Percentiles rank a stretch among this genome's conserved stretches.
Evolutionary conservation across 2,329 filamentous ascomycete genomes (phyloP).

Genomic region (Allantophomopsis lycopodina): DNA sequence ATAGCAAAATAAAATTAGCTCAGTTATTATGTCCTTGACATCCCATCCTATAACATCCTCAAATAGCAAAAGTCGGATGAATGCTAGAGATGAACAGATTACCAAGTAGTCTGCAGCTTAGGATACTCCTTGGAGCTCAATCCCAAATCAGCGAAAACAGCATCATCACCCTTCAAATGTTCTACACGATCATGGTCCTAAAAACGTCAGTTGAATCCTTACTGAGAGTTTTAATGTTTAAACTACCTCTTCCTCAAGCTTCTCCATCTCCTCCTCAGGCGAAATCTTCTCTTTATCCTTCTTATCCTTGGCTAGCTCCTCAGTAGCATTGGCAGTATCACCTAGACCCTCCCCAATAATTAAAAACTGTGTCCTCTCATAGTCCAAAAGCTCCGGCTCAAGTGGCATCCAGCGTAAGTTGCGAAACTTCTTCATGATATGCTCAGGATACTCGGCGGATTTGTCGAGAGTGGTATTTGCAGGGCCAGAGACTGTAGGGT

Average conservation of each 20-base stretch:
- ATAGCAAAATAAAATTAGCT: too few species aligned
- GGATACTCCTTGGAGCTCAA: conserved; percentile 51
- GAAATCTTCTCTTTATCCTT: conserved; percentile 44
- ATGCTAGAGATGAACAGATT: conserved; percentile 2
- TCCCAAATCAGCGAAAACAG: conserved; percentile 35
- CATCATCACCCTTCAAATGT: conserved; percentile 29
- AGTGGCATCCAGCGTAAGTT: conserved; percentile 62
- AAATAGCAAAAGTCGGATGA: too few species aligned
- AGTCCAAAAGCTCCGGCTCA: conserved; percentile 61
- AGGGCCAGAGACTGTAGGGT: conserved; percentile 57
- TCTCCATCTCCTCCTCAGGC: conserved; percentile 58
- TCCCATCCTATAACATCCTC: too few species aligned
- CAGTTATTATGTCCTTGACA: too few species aligned
- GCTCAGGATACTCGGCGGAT: conserved; percentile 54
- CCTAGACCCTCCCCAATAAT: conserved; percentile 58
- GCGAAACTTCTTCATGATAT: conserved; percentile 60
- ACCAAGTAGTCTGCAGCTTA: conserved; percentile 48
- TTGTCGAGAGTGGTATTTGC: conserved; percentile 48
- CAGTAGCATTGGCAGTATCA: conserved; percentile 39
- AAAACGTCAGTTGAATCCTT: conserved; percentile 6
- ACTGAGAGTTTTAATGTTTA: conserved; percentile 41
- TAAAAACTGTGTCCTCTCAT: conserved; percentile 62
- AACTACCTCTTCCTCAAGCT: conserved; percentile 58
- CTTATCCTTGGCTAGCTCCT: conserved; percentile 38
- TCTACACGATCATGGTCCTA: conserved; percentile 10